phyloP scores from a whole-genome alignment of 2,329 filamentous ascomycete genomes.

The Xylariales sp. region DNA sequence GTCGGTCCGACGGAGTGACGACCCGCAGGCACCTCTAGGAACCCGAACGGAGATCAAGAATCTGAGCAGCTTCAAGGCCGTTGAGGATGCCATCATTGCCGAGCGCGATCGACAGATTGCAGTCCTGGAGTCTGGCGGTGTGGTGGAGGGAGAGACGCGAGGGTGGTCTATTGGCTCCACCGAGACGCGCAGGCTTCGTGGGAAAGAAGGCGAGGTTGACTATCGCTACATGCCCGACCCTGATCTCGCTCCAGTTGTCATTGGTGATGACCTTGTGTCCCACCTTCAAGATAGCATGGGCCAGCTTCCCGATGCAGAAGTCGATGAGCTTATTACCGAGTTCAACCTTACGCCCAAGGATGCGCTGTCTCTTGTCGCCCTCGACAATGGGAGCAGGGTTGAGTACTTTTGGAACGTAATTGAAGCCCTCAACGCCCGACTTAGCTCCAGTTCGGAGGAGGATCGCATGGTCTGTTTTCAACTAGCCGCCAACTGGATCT shows the following conservation, averaged over 20 bases:
- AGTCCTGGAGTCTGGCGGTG: constrained; percentile 70
- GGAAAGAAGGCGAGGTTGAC: constrained; percentile 95
- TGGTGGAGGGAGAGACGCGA: constrained; percentile 79
- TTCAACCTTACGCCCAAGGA: constrained; percentile 77
- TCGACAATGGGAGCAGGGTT: constrained; percentile 74
- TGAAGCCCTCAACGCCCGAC: constrained; percentile 29
- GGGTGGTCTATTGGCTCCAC: constrained; percentile 86
- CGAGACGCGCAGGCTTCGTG: constrained; percentile 75
- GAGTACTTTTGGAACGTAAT: constrained; percentile 77
- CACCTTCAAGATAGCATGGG: constrained; percentile 62
- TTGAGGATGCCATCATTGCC: constrained; percentile 90
- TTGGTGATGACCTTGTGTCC: constrained; percentile 65
- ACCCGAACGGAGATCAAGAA: constrained; percentile 98
- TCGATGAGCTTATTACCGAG: constrained; percentile 54
- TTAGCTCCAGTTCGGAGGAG: constrained; percentile 13
- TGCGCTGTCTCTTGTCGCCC: constrained; percentile 69
- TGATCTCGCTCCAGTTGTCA: constrained; percentile 75
- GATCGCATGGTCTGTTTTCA: constrained; percentile 32
- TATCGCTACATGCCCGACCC: constrained; percentile 99
- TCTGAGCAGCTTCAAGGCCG: constrained; percentile 86
- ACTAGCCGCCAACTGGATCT: constrained; percentile 61
- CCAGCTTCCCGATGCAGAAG: constrained; percentile 65
- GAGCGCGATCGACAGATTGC: constrained; percentile 86
- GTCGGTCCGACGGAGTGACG: constrained; percentile 64
- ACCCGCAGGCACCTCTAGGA: constrained; percentile 51